phyloP scores from a whole-genome alignment of 495 filamentous ascomycete species.

The Aspergillus sclerotioniger region DNA sequence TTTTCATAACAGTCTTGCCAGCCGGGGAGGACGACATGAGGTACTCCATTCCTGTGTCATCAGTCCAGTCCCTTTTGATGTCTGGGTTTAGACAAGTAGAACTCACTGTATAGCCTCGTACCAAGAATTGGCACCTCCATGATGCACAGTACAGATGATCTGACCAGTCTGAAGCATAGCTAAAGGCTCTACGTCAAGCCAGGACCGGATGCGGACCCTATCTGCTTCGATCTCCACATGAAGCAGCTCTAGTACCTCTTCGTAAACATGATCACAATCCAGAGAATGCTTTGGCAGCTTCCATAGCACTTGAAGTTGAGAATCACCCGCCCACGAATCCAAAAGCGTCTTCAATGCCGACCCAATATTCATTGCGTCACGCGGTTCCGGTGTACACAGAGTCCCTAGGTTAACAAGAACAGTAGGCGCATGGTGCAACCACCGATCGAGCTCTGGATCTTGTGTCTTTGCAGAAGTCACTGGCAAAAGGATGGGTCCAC shows the following conservation, averaged over 20 bases:
- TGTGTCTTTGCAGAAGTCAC: constrained; percentile 23
- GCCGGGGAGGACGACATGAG: constrained; percentile 45
- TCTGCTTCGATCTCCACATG: constrained; percentile 20
- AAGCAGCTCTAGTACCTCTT: constrained; percentile 21
- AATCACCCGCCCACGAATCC: constrained; percentile 15
- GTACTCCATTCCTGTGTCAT: constrained; percentile 36
- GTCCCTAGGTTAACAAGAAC: constrained; percentile 48
- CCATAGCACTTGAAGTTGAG: constrained; percentile 39
- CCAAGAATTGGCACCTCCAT: constrained; percentile 48
- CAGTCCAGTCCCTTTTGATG: not conserved
- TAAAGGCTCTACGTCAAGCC: constrained; percentile 43
- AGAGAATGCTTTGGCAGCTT: constrained; percentile 30
- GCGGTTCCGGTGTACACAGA: constrained; percentile 25
- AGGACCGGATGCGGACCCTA: constrained; percentile 32
- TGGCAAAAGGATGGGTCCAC: constrained; percentile 38
- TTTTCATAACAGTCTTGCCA: constrained; percentile 49
- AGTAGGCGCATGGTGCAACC: constrained; percentile 40
- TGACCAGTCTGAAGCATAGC: constrained; percentile 38
- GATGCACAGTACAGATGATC: constrained; percentile 43
- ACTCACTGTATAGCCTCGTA: constrained; percentile 47
- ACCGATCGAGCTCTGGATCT: constrained; percentile 36
- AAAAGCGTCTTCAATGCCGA: constrained; percentile 26
- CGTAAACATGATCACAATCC: constrained; percentile 14
- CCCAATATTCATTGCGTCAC: constrained; percentile 31
- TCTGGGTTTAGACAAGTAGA: not conserved